Base-by-base conservation (phyloP, 1,284 basidiomycete genomes). In the Inonotus obliquus region DNA sequence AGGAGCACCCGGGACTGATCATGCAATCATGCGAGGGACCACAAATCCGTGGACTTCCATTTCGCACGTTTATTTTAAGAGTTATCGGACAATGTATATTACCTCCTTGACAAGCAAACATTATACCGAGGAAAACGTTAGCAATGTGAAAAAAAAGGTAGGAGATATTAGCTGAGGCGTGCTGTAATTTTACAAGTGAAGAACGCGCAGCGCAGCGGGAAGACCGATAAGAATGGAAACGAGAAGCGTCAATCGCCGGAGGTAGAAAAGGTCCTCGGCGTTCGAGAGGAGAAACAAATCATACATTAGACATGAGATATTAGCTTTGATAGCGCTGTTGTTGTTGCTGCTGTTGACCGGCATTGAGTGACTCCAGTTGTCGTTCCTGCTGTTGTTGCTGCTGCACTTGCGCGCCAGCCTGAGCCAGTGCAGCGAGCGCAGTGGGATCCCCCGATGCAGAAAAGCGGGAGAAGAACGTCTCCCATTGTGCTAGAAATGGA, bases 401-500 rank as follows among this genome's bases (percentile, higher is more conserved):
- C n/a, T 63, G 62, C 13, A 48, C 17, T n/a, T 65, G 61, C 17
- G 59, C 48, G 19, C 63, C 62, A 21, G 59, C 51, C 23, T 62
- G 61, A 7, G 61, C 59, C 14, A 64, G 58, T 2, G 54, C 57
- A 19, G 59, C 63, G n/a, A 63, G 53, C 23, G 57, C 53, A 55
- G 54, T 58, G 17, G 54, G 52, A 37, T 63, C 62, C 21, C 44
- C 54, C 19, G 47, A 49, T 21, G 54, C 44, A 23, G 41, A 49
- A 65, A 82, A 72, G 61, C 79, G 74, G 48, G 78, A 69, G 71
- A 91, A 91, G 74, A 89, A 91, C 47, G 76, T 81, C 54, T 90
- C 89, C 89, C 89, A 91, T 77, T 89, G 87, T 45, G 83, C 88
- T 91, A 61, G 29, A 57, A 55, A 48, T 53, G 47, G 37, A n/a